These are phyloP conservation scores for Fonsecaea pedrosoi DNA, from an alignment of 2,329 filamentous ascomycete genomes.

Conservation along the genomic window DNA sequence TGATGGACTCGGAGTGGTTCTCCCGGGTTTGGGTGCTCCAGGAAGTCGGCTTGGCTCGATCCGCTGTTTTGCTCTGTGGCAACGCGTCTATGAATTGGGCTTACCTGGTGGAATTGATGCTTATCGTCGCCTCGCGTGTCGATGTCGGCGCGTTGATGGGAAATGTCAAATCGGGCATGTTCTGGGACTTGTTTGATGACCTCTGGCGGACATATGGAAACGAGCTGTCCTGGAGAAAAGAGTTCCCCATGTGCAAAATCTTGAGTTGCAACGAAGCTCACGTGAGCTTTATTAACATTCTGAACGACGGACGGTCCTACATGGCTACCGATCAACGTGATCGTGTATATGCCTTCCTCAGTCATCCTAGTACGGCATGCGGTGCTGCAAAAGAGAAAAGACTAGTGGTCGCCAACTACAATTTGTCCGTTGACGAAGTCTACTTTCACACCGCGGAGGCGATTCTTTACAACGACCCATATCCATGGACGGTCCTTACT, in stretches of 20 bases:
- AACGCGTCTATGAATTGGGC: constrained; percentile 21
- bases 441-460: constrained; percentile 16
- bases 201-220: constrained; percentile 16
- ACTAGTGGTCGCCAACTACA: constrained; percentile 26
- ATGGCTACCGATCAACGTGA: constrained; percentile 25
- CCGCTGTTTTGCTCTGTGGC: constrained; percentile 19
- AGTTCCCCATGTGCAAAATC: constrained; percentile 12
- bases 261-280: background rate
- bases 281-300: constrained; percentile 20
- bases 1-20: constrained; percentile 25
- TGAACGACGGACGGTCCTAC: constrained; percentile 18
- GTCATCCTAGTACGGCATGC: constrained; percentile 18
- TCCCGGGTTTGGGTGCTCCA: constrained; percentile 30
- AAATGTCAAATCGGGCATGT: constrained; percentile 18
- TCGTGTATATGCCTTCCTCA: constrained; percentile 32
- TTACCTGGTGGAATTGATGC: constrained; percentile 23
- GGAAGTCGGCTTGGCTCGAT: constrained; percentile 26
- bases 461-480: constrained; percentile 18
- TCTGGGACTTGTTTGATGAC: constrained; percentile 20
- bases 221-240: constrained; percentile 20
- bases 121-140: constrained; percentile 8
- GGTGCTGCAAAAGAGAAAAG: constrained; percentile 9
- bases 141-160: constrained; percentile 12
- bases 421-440: constrained; percentile 25
- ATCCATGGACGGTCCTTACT: constrained; percentile 18